Evolutionary conservation across 2,329 filamentous ascomycete genomes (phyloP).

Genomic region (Lachnellula hyalina): DNA sequence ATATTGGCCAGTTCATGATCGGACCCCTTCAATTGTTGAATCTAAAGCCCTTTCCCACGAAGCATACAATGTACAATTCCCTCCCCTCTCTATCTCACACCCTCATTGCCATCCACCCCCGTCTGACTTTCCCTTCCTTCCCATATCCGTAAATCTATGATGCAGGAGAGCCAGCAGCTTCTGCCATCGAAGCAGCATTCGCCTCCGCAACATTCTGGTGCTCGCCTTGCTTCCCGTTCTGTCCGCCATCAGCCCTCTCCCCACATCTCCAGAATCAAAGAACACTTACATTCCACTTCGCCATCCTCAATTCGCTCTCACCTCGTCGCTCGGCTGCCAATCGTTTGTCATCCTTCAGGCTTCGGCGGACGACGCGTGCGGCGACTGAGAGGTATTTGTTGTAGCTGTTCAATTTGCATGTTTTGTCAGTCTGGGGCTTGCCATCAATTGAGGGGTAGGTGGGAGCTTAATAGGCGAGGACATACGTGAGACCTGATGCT

Average conservation of each 20-base stretch:
- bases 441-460: conserved; percentile 6
- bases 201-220: conserved; percentile 62
- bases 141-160: conserved; percentile 14
- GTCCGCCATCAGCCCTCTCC: conserved; percentile 27
- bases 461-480: not conserved
- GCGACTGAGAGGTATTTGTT: conserved; percentile 98
- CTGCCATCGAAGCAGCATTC: conserved; percentile 38
- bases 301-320: conserved; percentile 81
- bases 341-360: conserved; percentile 93
- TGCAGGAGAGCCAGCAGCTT: conserved; percentile 17
- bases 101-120: not conserved
- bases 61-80: conserved; percentile 11
- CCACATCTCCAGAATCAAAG: conserved; percentile 5
- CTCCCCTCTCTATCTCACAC: not conserved
- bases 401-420: conserved; percentile 66
- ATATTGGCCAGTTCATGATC: not conserved
- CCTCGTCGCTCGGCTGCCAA: conserved; percentile 82
- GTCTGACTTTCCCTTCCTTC: not conserved
- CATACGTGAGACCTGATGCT: conserved; percentile 75
- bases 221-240: conserved; percentile 97
- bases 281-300: conserved; percentile 86
- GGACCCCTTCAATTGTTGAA: conserved; percentile 3
- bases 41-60: not conserved
- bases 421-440: conserved; percentile 22
- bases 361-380: conserved; percentile 89